Base-by-base conservation (phyloP, 441 rosid genomes). In the Caryocar brasiliense region DNA sequence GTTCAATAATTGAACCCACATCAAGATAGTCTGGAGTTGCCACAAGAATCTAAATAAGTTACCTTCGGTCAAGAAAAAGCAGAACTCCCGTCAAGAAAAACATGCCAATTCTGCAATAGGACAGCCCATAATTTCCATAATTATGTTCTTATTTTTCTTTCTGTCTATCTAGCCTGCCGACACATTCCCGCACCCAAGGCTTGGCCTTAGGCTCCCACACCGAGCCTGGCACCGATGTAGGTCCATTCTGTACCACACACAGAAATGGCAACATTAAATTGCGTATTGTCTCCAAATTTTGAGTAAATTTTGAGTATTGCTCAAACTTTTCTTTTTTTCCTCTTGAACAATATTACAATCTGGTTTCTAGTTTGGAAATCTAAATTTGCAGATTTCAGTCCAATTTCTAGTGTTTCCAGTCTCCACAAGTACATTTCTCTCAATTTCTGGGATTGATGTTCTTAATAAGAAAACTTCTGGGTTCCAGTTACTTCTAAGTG, bases 141-240 rank as follows among this genome's bases (percentile, higher is more conserved):
- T 29, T 9, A 17, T n/a, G n/a, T n/a, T n/a, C n/a, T n/a, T n/a
- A n/a, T n/a, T n/a, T n/a, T n/a, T n/a, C n/a, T n/a, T n/a, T n/a
- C n/a, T n/a, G n/a, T 27, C 8, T 0, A 26, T 11, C 10, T 34
- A 24, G 32, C 20, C 70, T 65, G 73, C 77, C 82, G 79, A 73
- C 79, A 71, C 61, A 21, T 23, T n/a, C 50, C 76, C 60, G 17
- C 34, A 8, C 64, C 76, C 61, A 0, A 56, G 68, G 51, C 21
- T 56, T 27, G 64, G 64, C 3, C n/a, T 11, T 15, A 38, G 48
- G 61, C 40, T 54, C 36, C 41, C 23, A 8, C 3, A 18, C 76
- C 61, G 48, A 63, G 48, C 73, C 73, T 56, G 20, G 13, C 10
- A 12, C 37, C 40, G 13, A 14, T 38, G 6, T 22, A 21, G 12